These are phyloP conservation scores for Alloteropsis semialata DNA, from an alignment of 176 grass and related monocot genomes.

Conservation along the genomic window DNA sequence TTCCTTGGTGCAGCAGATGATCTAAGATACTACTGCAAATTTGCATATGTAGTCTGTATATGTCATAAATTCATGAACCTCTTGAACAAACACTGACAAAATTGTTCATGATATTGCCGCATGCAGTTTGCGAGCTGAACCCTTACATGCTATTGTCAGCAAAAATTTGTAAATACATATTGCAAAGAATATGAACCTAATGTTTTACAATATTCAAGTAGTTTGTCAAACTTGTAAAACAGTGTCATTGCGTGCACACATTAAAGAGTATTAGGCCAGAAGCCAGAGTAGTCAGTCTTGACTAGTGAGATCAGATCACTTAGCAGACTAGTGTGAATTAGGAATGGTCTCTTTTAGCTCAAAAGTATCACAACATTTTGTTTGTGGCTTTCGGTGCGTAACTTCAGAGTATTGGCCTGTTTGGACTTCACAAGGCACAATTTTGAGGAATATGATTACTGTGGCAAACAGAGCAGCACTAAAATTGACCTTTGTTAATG, in stretches of 20 bases:
- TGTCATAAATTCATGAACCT: not conserved
- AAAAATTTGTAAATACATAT: conserved; percentile 19
- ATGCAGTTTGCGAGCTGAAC: conserved; percentile 35
- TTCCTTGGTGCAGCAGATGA: conserved; percentile 39
- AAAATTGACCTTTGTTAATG: not conserved
- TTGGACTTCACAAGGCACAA: not conserved
- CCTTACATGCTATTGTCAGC: conserved; percentile 36
- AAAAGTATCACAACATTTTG: not conserved
- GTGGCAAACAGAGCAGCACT: not conserved
- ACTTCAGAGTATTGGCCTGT: not conserved
- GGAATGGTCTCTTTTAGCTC: not conserved
- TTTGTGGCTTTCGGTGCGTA: not conserved
- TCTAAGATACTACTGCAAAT: conserved; percentile 33
- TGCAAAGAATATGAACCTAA: conserved; percentile 45
- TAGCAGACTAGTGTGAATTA: conserved; percentile 24
- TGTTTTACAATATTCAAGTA: not conserved
- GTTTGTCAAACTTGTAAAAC: not conserved
- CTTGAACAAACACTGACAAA: not conserved
- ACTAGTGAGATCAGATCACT: conserved; percentile 58
- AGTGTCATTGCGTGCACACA: too few species aligned
- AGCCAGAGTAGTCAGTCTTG: too few species aligned
- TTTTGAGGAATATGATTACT: not conserved
- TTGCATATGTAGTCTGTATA: not conserved
- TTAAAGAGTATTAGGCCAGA: too few species aligned
- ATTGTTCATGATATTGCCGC: not conserved